Conservation (phyloP, 495 filamentous ascomycete genomes). For the Aspergillus haitiensis region DNA sequence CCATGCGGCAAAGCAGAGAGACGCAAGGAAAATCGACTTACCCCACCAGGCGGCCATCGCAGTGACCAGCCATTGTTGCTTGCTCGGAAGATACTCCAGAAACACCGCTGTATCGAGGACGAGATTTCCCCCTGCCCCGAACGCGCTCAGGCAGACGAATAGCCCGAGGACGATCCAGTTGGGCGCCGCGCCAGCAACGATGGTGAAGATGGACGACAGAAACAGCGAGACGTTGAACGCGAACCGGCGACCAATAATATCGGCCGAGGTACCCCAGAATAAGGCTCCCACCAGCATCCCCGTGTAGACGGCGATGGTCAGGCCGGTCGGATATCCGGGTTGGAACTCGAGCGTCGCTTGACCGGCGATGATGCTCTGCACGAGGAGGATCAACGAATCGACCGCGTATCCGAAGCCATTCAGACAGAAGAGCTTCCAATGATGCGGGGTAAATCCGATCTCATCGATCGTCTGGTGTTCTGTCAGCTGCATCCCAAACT, state of each 20-base stretch:
- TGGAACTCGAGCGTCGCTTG: slow-evolving; percentile 61
- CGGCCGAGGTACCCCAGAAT: slow-evolving; percentile 56
- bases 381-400: slow-evolving; percentile 65
- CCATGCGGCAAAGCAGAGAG: neutral
- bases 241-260: slow-evolving; percentile 54
- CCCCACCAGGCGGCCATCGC: slow-evolving; percentile 55
- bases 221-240: slow-evolving; percentile 56
- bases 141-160: slow-evolving; percentile 47
- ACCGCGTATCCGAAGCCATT: slow-evolving; percentile 72
- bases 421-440: slow-evolving; percentile 65
- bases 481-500: neutral
- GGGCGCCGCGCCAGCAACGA: slow-evolving; percentile 50
- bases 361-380: slow-evolving; percentile 63
- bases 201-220: slow-evolving; percentile 48
- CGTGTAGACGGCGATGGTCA: slow-evolving; percentile 62
- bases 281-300: slow-evolving; percentile 54
- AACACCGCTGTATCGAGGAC: slow-evolving; percentile 67
- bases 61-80: slow-evolving; percentile 49
- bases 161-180: slow-evolving; percentile 51
- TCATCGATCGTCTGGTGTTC: slow-evolving; percentile 64
- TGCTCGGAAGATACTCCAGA: slow-evolving; percentile 51
- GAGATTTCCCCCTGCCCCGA: slow-evolving; percentile 65
- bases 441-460: slow-evolving; percentile 68
- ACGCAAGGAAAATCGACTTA: slow-evolving; percentile 1
- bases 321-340: slow-evolving; percentile 30